A percentile compares a stretch with the other conserved stretches of the same genome.
Evolutionary conservation across 2,329 filamentous ascomycete species (phyloP).

Genomic region (Alternaria gansuensis): DNA sequence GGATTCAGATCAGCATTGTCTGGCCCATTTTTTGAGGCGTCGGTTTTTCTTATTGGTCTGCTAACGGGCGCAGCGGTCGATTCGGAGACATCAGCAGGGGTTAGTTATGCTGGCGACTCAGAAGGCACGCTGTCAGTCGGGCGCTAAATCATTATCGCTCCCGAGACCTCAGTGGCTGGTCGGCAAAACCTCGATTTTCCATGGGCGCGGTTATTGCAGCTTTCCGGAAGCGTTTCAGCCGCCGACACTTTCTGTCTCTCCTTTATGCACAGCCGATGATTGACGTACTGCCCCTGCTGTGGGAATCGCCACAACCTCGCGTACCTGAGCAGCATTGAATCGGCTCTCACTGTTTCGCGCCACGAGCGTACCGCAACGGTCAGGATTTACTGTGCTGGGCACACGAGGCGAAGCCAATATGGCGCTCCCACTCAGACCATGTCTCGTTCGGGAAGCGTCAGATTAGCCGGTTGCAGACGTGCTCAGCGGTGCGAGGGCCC

Average conservation of each 20-base stretch:
- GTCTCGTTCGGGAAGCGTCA: constrained; percentile 38
- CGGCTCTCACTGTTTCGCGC: constrained; percentile 30
- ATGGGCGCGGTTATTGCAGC: constrained; percentile 43
- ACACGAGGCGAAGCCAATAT: constrained; percentile 45
- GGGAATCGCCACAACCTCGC: constrained; percentile 41
- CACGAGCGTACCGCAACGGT: constrained; percentile 46
- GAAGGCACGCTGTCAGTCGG: constrained; percentile 40
- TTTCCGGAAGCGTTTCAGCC: constrained; percentile 50
- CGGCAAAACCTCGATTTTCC: constrained; percentile 44
- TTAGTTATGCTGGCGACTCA: constrained; percentile 45
- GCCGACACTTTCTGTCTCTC: constrained; percentile 37
- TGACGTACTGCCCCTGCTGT: constrained; percentile 35
- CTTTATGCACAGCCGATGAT: constrained; percentile 49
- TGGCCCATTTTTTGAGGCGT: constrained; percentile 41
- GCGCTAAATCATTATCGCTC: constrained; percentile 50
- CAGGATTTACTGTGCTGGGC: constrained; percentile 28
- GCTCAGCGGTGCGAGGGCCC: constrained; percentile 34
- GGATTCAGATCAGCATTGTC: constrained; percentile 51
- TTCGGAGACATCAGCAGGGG: constrained; percentile 50
- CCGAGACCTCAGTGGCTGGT: constrained; percentile 45
- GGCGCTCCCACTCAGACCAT: constrained; percentile 36
- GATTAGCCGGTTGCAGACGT: constrained; percentile 46
- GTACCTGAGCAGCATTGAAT: constrained; percentile 43
- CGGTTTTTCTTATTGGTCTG: constrained; percentile 43
- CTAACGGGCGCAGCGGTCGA: constrained; percentile 42